These are phyloP conservation scores for Osmanthus fragrans DNA, from an alignment of 257 asterid genomes.

Conservation along the genomic window DNA sequence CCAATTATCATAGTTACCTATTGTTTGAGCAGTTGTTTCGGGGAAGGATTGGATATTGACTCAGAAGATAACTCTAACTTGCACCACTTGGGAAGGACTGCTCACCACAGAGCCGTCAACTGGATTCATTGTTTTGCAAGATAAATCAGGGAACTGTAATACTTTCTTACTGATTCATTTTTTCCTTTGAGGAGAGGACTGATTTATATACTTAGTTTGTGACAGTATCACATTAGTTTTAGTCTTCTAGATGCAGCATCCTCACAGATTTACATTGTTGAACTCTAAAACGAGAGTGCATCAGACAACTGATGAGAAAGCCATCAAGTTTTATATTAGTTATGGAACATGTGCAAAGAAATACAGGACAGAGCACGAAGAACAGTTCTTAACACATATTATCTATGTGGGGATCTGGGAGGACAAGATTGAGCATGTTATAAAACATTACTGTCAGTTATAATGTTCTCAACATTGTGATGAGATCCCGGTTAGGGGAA, in stretches of 20 bases:
- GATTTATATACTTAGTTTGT: neutral
- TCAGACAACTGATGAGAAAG: neutral
- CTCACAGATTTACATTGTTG: neutral
- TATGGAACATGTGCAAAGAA: conserved; percentile 3
- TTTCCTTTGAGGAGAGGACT: neutral
- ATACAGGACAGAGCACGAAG: conserved; percentile 5
- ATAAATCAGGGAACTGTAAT: neutral
- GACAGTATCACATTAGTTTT: neutral
- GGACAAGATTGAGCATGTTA: neutral
- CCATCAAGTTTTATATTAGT: neutral
- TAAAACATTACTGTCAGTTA: neutral
- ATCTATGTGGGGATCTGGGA: neutral
- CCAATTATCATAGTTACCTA: neutral
- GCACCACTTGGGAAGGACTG: neutral
- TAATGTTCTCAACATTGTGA: neutral
- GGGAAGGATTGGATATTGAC: neutral
- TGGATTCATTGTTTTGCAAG: neutral
- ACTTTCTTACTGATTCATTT: neutral
- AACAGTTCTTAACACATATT: neutral
- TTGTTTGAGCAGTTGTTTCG: neutral
- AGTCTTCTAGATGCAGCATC: neutral
- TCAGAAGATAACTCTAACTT: neutral
- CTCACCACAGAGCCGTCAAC: neutral
- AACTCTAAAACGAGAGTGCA: neutral
- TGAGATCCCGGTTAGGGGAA: too few species aligned